Evolutionary conservation across 1,284 basidiomycete genomes (phyloP).

Genomic region (Clitocybe nebularis): DNA sequence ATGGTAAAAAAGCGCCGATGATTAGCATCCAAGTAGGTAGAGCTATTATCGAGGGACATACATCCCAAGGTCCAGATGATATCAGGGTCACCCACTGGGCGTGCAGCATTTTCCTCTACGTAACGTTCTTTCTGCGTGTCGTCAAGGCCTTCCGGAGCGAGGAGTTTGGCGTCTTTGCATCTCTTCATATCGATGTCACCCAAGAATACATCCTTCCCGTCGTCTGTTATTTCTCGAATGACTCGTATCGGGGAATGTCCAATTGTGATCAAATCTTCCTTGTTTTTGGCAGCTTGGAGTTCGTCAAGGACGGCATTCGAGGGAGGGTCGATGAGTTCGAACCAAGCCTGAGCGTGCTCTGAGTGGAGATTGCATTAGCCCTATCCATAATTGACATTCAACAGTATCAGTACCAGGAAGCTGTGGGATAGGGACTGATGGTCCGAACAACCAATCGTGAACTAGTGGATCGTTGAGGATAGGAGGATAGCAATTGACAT

Average conservation of each 20-base stretch:
- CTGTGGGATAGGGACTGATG: constrained; percentile 53
- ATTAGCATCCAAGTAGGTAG: too few species aligned
- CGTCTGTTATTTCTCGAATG: constrained; percentile 43
- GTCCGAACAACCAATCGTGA: constrained; percentile 38
- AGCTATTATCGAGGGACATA: constrained; percentile 28
- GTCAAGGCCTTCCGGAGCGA: constrained; percentile 21
- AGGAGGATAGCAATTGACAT: constrained; percentile 31
- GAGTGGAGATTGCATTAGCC: constrained; percentile 5
- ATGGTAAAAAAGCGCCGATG: too few species aligned
- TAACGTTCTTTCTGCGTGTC: constrained; percentile 25
- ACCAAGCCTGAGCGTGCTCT: constrained; percentile 33
- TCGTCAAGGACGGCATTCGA: constrained; percentile 23
- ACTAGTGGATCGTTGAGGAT: constrained; percentile 51
- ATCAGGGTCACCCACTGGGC: constrained; percentile 38
- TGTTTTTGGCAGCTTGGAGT: constrained; percentile 25
- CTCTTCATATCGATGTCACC: constrained; percentile 39
- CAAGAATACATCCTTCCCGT: constrained; percentile 44
- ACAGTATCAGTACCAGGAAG: constrained; percentile 28
- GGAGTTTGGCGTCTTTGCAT: constrained; percentile 30
- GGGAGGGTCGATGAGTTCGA: constrained; percentile 4
- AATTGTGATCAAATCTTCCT: constrained; percentile 24
- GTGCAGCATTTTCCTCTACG: constrained; percentile 33
- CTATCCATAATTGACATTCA: background rate
- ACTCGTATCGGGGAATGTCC: constrained; percentile 38
- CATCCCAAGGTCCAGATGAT: constrained; percentile 55